Percentiles rank a stretch among this genome's conserved stretches.
phyloP scores from a whole-genome alignment of 176 grass and related monocot species.

The Bromus sterilis region DNA sequence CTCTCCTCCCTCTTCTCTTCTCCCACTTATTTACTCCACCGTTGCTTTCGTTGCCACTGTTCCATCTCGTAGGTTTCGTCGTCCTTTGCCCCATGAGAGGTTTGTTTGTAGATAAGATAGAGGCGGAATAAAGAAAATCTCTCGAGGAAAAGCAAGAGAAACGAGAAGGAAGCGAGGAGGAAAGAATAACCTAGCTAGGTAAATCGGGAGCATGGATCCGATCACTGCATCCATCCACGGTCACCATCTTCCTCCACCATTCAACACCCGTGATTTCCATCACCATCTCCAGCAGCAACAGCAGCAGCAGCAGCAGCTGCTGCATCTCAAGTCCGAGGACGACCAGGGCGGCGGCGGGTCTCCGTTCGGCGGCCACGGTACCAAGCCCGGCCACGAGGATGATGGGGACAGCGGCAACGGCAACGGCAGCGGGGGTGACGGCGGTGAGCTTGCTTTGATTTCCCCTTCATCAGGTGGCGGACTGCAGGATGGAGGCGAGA shows the following conservation, averaged over 20 bases:
- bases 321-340: slow-evolving; percentile 61
- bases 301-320: slow-evolving; percentile 45
- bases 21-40: not conserved
- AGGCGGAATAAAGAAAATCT: slow-evolving; percentile 30
- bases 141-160: slow-evolving; percentile 19
- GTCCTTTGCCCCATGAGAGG: slow-evolving; percentile 27
- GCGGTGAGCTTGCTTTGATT: slow-evolving; percentile 25
- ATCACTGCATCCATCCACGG: slow-evolving; percentile 42
- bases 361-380: slow-evolving; percentile 22
- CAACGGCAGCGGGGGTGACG: slow-evolving; percentile 27
- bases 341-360: slow-evolving; percentile 45
- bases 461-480: slow-evolving; percentile 18
- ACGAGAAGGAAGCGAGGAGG: not conserved
- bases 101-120: slow-evolving; percentile 38
- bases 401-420: slow-evolving; percentile 39
- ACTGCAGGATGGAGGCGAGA: slow-evolving; percentile 30
- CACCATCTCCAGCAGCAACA: slow-evolving; percentile 60
- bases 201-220: slow-evolving; percentile 46
- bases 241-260: slow-evolving; percentile 83
- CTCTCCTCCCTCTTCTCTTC: not conserved
- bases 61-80: slow-evolving; percentile 52
- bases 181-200: slow-evolving; percentile 33
- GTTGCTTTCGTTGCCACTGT: slow-evolving; percentile 49
- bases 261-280: slow-evolving; percentile 84
- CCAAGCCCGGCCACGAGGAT: slow-evolving; percentile 40